These are phyloP conservation scores for Trichoderma arundinaceum DNA, from an alignment of 2,329 filamentous ascomycete genomes.

Conservation along the genomic window DNA sequence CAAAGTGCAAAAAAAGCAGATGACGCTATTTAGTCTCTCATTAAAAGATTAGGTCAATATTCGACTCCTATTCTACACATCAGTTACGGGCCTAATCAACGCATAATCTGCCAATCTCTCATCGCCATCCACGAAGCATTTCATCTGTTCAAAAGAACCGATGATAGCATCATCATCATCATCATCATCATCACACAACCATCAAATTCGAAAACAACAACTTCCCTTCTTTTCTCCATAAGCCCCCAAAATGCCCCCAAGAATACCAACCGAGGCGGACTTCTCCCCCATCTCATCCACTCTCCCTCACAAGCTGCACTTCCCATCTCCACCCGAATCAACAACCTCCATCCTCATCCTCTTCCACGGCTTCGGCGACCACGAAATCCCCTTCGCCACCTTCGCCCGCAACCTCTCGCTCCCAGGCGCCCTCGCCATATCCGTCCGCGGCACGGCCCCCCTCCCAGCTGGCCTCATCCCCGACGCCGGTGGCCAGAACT, in stretches of 20 bases:
- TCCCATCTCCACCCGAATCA: conserved; percentile 61
- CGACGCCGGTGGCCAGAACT: conserved; percentile 43
- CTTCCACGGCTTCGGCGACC: conserved; percentile 85
- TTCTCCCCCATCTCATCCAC: conserved; percentile 52
- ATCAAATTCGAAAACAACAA: neutral
- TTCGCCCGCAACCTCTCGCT: conserved; percentile 73
- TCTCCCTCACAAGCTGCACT: conserved; percentile 54
- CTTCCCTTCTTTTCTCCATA: neutral
- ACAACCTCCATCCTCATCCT: conserved; percentile 79
- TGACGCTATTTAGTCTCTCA: too few relatives aligned
- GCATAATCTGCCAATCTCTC: neutral
- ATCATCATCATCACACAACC: neutral
- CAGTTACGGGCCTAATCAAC: neutral
- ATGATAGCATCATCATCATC: neutral
- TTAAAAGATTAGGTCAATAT: neutral
- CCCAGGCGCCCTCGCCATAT: conserved; percentile 77
- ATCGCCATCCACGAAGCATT: neutral
- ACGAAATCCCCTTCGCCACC: conserved; percentile 67
- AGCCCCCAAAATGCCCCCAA: conserved; percentile 49
- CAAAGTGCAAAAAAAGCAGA: neutral
- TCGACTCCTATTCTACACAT: neutral
- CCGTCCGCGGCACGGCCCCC: conserved; percentile 71
- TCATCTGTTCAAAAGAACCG: neutral
- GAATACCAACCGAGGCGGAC: conserved; percentile 58
- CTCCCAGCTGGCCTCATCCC: conserved; percentile 69